These are phyloP conservation scores for Globisporangium barbulae DNA, from an alignment of 352 stramenopile species.

Conservation along the genomic window DNA sequence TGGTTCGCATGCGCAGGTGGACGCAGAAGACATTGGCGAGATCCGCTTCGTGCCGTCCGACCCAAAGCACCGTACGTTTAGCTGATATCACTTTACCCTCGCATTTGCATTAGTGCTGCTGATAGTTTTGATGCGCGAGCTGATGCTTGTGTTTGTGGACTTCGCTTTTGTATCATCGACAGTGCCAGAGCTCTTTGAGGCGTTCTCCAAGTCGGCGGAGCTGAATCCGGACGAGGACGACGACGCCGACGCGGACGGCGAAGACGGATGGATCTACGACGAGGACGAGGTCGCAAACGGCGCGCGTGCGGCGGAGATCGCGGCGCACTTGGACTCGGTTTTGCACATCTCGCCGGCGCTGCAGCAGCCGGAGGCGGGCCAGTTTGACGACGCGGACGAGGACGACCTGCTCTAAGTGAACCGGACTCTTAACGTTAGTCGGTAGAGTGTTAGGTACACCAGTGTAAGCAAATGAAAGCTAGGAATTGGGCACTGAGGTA, in stretches of 20 bases:
- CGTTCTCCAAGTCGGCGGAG: constrained; percentile 78
- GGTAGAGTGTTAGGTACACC: no score
- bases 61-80: constrained; percentile 53
- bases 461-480: no score
- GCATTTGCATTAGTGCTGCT: no score
- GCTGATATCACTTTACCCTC: not conserved
- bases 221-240: constrained; percentile 79
- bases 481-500: no score
- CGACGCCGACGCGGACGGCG: constrained; percentile 35
- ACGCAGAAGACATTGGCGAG: constrained; percentile 62
- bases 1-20: constrained; percentile 32
- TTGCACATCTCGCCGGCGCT: constrained; percentile 55
- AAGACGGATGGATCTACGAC: constrained; percentile 80
- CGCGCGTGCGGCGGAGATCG: constrained; percentile 55
- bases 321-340: constrained; percentile 68
- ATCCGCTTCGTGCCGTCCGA: constrained; percentile 71
- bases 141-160: no score
- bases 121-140: no score
- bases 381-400: constrained; percentile 84
- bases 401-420: constrained; percentile 29
- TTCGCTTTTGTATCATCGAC: not conserved
- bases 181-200: constrained; percentile 74
- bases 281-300: constrained; percentile 69
- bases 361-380: constrained; percentile 42
- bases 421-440: not conserved